phyloP scores from a whole-genome alignment of 2,329 filamentous ascomycete genomes.

The Dryadomyces quercus-mongolicae region DNA sequence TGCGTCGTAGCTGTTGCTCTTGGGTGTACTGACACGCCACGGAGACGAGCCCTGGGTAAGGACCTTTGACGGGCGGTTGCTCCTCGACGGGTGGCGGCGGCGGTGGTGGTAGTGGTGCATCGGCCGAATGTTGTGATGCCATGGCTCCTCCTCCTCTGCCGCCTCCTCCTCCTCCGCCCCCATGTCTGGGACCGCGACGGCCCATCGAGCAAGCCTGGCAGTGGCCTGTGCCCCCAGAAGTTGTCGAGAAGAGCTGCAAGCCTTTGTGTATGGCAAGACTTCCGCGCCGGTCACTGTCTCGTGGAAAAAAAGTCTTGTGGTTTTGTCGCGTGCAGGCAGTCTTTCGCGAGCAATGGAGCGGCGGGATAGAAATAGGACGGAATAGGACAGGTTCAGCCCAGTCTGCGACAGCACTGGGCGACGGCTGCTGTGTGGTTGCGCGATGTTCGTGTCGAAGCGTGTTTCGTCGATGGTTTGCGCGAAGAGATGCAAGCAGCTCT shows the following conservation, averaged over 20 bases:
- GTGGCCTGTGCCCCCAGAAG: background rate
- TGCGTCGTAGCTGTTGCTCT: slow-evolving; percentile 66
- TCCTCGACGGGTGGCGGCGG: slow-evolving; percentile 3
- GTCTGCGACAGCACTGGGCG: background rate
- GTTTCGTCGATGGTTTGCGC: background rate
- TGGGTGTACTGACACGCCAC: slow-evolving; percentile 61
- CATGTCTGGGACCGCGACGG: slow-evolving; percentile 9
- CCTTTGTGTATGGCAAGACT: background rate
- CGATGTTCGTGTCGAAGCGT: background rate
- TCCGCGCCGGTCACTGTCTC: background rate
- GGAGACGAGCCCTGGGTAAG: slow-evolving; percentile 31
- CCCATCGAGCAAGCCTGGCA: slow-evolving; percentile 4
- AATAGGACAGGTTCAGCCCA: background rate
- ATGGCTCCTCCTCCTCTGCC: background rate
- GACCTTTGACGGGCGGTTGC: slow-evolving; percentile 11
- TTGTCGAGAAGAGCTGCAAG: background rate
- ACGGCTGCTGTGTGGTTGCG: background rate
- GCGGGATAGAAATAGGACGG: too few species aligned
- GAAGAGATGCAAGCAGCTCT: background rate
- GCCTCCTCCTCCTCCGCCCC: slow-evolving; percentile 3
- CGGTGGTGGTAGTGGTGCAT: background rate
- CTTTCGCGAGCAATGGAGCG: background rate
- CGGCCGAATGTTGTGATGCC: background rate
- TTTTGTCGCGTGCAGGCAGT: background rate
- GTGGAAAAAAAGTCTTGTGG: background rate